Evolutionary conservation across 768 basidiomycete species (phyloP).

Genomic region (Trametes sanguinea): DNA sequence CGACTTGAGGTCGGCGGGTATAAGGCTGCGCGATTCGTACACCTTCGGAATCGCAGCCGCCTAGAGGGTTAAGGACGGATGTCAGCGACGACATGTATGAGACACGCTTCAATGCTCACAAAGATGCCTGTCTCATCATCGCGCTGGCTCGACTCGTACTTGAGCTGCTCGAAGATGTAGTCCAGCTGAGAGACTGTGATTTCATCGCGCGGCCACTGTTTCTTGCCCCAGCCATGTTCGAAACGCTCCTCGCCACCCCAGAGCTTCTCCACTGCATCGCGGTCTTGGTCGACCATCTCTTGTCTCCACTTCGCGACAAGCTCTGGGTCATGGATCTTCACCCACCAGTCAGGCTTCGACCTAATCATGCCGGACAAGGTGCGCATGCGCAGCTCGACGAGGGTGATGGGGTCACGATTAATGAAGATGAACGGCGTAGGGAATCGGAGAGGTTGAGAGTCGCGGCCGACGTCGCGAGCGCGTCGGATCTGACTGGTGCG

Average conservation of each 20-base stretch:
- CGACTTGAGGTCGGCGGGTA: not conserved
- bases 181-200: slow-evolving; percentile 3
- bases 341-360: slow-evolving; percentile 11
- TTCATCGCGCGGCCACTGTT: slow-evolving; percentile 2
- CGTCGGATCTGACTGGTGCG: no score
- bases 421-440: slow-evolving; percentile 1
- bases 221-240: not conserved
- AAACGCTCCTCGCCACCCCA: slow-evolving; percentile 3
- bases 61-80: not conserved
- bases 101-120: not conserved
- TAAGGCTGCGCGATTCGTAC: not conserved
- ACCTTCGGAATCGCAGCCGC: not conserved
- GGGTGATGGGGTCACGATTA: not conserved
- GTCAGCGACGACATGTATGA: no score
- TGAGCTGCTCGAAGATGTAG: slow-evolving; percentile 11
- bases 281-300: slow-evolving; percentile 14
- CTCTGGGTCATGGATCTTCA: slow-evolving; percentile 4
- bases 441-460: not conserved
- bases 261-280: not conserved
- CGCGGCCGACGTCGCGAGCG: no score
- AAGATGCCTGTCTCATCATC: slow-evolving; percentile 13
- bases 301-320: slow-evolving; percentile 6
- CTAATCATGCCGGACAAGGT: not conserved
- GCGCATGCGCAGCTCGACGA: slow-evolving; percentile 18
- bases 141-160: not conserved